Evolutionary conservation across 2,329 filamentous ascomycete species (phyloP).

Genomic region (Arthroderma sp.): DNA sequence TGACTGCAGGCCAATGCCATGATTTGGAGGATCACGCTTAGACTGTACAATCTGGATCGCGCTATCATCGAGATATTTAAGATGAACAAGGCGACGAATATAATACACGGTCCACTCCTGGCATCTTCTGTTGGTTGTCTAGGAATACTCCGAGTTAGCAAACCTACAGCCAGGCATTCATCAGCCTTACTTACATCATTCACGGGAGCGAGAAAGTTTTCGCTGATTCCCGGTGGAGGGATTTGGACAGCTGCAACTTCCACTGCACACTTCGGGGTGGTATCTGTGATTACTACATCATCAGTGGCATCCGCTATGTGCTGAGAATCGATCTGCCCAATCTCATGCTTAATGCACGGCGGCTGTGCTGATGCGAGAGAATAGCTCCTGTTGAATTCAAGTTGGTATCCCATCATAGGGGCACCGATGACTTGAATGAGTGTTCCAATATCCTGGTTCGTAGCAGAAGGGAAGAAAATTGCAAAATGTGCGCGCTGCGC

Average conservation of each 20-base stretch:
- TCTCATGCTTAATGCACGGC: conserved; percentile 9
- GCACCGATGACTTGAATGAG: conserved; percentile 21
- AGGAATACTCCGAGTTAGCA: background rate
- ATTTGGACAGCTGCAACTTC: conserved; percentile 18
- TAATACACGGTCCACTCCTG: conserved; percentile 25
- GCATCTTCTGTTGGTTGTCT: conserved; percentile 21
- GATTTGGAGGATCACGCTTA: conserved; percentile 17
- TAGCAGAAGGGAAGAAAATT: conserved; percentile 17
- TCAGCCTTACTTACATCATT: conserved; percentile 17
- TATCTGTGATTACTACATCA: conserved; percentile 9
- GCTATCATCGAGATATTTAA: conserved; percentile 12
- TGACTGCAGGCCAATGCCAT: conserved; percentile 14
- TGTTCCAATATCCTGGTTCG: conserved; percentile 12
- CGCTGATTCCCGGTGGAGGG: conserved; percentile 17
- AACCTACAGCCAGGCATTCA: no score
- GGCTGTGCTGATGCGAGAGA: conserved; percentile 6
- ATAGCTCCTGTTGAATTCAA: conserved; percentile 21
- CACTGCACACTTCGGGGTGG: conserved; percentile 14
- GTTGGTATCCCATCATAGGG: conserved; percentile 19
- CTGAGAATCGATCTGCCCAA: conserved; percentile 14
- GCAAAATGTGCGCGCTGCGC: conserved; percentile 20
- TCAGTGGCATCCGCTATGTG: conserved; percentile 13
- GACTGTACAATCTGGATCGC: conserved; percentile 18
- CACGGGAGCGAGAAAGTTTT: conserved; percentile 23
- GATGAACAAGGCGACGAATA: conserved; percentile 15